Conservation (phyloP, 306 rosid genomes). For the Acacia crassicarpa region DNA sequence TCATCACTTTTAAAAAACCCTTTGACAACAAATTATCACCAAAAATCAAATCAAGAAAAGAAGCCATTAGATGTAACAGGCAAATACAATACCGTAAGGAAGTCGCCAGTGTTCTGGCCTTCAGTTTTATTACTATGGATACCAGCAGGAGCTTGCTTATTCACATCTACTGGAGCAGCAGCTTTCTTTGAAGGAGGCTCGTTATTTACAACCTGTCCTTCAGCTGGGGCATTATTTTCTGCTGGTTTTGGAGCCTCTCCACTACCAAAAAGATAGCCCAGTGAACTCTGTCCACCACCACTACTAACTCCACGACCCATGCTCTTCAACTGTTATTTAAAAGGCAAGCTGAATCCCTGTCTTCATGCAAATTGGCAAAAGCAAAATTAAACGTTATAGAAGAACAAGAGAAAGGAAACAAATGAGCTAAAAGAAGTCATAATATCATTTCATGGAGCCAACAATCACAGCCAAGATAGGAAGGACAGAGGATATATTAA, state of each 20-base stretch:
- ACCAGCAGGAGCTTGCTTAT: constrained; percentile 75
- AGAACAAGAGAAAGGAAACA: not conserved
- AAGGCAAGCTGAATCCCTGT: constrained; percentile 31
- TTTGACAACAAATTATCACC: constrained; percentile 1
- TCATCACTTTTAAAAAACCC: constrained; percentile 1
- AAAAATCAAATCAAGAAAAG: constrained; percentile 15
- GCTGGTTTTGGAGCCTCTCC: constrained; percentile 84
- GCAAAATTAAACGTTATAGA: constrained; percentile 21
- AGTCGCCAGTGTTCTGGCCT: constrained; percentile 96
- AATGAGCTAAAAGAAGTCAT: not conserved
- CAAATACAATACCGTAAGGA: constrained; percentile 69
- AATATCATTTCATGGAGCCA: not conserved
- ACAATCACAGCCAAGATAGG: not conserved
- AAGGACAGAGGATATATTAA: not conserved
- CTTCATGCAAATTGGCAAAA: constrained; percentile 24
- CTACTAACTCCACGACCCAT: constrained; percentile 99
- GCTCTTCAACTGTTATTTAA: constrained; percentile 38
- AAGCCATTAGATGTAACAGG: constrained; percentile 10
- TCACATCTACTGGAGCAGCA: constrained; percentile 16
- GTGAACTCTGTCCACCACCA: constrained; percentile 97
- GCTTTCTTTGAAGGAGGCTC: constrained; percentile 65
- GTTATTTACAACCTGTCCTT: constrained; percentile 45
- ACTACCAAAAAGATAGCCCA: constrained; percentile 91
- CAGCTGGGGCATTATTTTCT: constrained; percentile 46
- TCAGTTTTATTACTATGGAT: constrained; percentile 83